A percentile compares a stretch with the other conserved stretches of the same genome.
Conservation (phyloP, 2,329 filamentous ascomycete species). For the Fonsecaea monophora region DNA sequence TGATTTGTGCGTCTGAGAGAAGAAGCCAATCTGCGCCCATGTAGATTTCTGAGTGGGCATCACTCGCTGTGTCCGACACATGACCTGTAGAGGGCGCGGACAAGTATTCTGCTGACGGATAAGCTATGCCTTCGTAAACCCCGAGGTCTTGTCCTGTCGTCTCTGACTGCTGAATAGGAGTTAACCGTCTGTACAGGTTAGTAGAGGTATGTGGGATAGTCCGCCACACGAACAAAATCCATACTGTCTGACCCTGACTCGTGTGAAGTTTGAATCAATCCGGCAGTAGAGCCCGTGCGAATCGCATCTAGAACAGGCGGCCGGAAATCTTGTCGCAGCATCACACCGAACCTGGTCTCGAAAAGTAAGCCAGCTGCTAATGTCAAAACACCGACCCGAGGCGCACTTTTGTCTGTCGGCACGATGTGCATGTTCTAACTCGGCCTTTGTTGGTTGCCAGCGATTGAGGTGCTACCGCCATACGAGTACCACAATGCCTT, state of each 20-base stretch:
- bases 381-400: neutral
- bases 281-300: slow-evolving; percentile 16
- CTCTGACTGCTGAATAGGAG: slow-evolving; percentile 13
- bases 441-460: slow-evolving; percentile 8
- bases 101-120: neutral
- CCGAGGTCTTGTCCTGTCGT: slow-evolving; percentile 17
- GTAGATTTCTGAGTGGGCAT: slow-evolving; percentile 3
- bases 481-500: neutral
- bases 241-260: slow-evolving; percentile 24
- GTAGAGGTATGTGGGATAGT: neutral
- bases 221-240: neutral
- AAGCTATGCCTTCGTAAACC: slow-evolving; percentile 10
- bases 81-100: neutral
- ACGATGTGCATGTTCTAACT: slow-evolving; percentile 23
- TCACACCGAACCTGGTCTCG: slow-evolving; percentile 24
- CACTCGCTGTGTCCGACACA: neutral
- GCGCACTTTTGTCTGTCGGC: slow-evolving; percentile 23
- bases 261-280: slow-evolving; percentile 26
- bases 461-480: slow-evolving; percentile 8
- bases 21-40: slow-evolving; percentile 16
- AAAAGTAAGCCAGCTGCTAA: neutral
- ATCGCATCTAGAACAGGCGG: slow-evolving; percentile 22
- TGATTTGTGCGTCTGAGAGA: slow-evolving; percentile 10
- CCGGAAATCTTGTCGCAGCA: slow-evolving; percentile 22
- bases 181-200: neutral